These are phyloP conservation scores for Botrytis cinerea DNA, from an alignment of 2,329 filamentous ascomycete species.

Conservation along the genomic window DNA sequence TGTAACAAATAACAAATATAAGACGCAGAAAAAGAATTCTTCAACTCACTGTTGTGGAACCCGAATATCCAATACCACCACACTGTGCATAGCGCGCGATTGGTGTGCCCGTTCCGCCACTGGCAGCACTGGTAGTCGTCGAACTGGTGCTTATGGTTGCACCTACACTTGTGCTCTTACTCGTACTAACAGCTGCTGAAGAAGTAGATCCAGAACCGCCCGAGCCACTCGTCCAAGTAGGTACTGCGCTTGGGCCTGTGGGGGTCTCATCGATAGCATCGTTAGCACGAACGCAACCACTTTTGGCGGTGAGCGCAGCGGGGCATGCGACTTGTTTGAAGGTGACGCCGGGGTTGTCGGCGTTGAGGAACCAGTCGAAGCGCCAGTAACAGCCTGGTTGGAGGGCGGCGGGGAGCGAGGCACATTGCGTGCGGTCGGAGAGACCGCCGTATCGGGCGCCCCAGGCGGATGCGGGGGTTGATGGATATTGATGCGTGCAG, in stretches of 20 bases:
- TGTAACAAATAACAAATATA: background rate
- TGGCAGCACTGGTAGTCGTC: background rate
- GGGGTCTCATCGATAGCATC: slow-evolving; percentile 20
- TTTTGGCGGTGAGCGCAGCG: slow-evolving; percentile 46
- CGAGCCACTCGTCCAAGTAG: slow-evolving; percentile 15
- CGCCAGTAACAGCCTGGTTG: slow-evolving; percentile 53
- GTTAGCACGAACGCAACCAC: slow-evolving; percentile 42
- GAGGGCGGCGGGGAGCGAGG: slow-evolving; percentile 46
- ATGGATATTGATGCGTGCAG: slow-evolving; percentile 51
- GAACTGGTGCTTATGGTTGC: background rate
- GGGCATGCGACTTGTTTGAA: slow-evolving; percentile 52
- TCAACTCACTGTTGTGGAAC: slow-evolving; percentile 19
- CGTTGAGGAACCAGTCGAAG: slow-evolving; percentile 53
- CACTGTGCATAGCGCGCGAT: slow-evolving; percentile 17
- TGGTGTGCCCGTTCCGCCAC: slow-evolving; percentile 6
- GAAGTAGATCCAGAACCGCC: background rate
- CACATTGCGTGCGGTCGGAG: slow-evolving; percentile 46
- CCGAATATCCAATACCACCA: slow-evolving; percentile 15
- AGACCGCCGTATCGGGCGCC: slow-evolving; percentile 53
- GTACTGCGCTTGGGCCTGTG: slow-evolving; percentile 11
- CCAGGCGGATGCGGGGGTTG: slow-evolving; percentile 46
- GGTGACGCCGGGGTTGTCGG: slow-evolving; percentile 49
- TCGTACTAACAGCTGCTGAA: background rate
- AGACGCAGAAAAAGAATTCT: background rate
- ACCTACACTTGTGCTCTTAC: background rate